Conservation (phyloP, 1,284 basidiomycete species). For the Apiotrichum laibachii region DNA sequence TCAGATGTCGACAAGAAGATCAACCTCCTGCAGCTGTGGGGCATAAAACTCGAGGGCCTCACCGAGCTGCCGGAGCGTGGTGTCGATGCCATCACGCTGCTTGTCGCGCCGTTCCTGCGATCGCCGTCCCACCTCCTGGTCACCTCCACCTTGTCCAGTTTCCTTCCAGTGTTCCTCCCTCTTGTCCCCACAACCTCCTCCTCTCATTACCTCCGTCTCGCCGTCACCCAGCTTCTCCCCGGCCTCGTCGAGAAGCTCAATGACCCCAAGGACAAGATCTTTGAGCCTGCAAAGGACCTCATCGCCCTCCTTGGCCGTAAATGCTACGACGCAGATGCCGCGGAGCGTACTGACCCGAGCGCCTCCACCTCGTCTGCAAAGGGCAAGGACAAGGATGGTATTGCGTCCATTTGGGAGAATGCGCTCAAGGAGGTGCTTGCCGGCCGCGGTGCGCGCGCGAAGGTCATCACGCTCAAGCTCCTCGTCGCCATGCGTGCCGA, state of each 20-base stretch:
- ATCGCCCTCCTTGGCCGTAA: constrained; percentile 33
- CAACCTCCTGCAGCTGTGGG: constrained; percentile 47
- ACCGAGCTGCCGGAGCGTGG: constrained; percentile 33
- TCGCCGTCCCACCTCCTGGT: constrained; percentile 41
- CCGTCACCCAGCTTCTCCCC: constrained; percentile 37
- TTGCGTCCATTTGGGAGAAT: constrained; percentile 72
- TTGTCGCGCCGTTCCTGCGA: constrained; percentile 36
- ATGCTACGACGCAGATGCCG: constrained; percentile 29
- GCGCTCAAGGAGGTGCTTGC: constrained; percentile 65
- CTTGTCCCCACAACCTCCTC: constrained; percentile 27
- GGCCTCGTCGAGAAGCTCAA: constrained; percentile 43
- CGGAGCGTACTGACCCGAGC: not conserved
- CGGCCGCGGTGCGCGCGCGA: constrained; percentile 74
- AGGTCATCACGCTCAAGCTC: constrained; percentile 48
- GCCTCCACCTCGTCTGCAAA: constrained; percentile 38
- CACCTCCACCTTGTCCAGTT: constrained; percentile 35
- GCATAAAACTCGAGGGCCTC: constrained; percentile 40
- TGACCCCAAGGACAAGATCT: constrained; percentile 47
- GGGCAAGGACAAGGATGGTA: constrained; percentile 71
- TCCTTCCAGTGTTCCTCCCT: constrained; percentile 45
- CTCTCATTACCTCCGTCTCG: constrained; percentile 28
- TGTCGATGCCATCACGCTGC: constrained; percentile 41
- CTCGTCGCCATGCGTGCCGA: constrained; percentile 63
- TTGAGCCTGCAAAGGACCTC: constrained; percentile 31
- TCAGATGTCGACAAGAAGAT: constrained; percentile 48